A percentile compares a stretch with the other conserved stretches of the same genome.
These are phyloP conservation scores for Cystoisospora suis DNA, from an alignment of 169 alveolate genomes.

Conservation along the genomic window DNA sequence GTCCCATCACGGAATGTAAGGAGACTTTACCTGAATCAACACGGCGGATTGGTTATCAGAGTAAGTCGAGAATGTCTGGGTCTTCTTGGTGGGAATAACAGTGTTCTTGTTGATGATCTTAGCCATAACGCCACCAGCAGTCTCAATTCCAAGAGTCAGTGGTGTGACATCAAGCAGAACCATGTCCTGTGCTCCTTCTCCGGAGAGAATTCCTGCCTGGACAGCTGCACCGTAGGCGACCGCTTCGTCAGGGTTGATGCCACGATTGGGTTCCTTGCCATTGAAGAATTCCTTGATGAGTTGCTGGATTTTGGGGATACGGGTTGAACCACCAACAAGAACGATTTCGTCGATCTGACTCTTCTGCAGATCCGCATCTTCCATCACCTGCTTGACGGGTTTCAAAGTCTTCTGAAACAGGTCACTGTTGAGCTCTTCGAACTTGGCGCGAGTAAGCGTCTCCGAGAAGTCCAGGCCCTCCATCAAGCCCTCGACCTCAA, in stretches of 20 bases:
- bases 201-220: slow-evolving; percentile 92
- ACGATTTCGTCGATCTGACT: slow-evolving; percentile 94
- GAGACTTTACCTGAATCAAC: slow-evolving; percentile 79
- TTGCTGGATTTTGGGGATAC: slow-evolving; percentile 93
- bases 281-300: slow-evolving; percentile 92
- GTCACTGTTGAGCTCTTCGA: slow-evolving; percentile 91
- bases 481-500: slow-evolving; percentile 86
- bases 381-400: slow-evolving; percentile 89
- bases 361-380: slow-evolving; percentile 87
- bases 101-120: slow-evolving; percentile 93
- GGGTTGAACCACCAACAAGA: slow-evolving; percentile 94
- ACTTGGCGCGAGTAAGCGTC: slow-evolving; percentile 91
- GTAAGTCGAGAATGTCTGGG: slow-evolving; percentile 94
- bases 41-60: slow-evolving; percentile 95
- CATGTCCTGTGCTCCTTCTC: slow-evolving; percentile 90
- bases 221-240: slow-evolving; percentile 95
- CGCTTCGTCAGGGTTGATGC: slow-evolving; percentile 95
- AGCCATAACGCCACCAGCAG: slow-evolving; percentile 97
- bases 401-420: slow-evolving; percentile 87
- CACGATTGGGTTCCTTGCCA: slow-evolving; percentile 92
- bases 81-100: slow-evolving; percentile 94
- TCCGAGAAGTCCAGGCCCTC: slow-evolving; percentile 89
- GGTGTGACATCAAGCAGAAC: slow-evolving; percentile 94
- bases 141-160: slow-evolving; percentile 95
- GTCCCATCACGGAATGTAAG: no score